phyloP scores from a whole-genome alignment of 1,284 basidiomycete genomes.

The Flammula alnicola region DNA sequence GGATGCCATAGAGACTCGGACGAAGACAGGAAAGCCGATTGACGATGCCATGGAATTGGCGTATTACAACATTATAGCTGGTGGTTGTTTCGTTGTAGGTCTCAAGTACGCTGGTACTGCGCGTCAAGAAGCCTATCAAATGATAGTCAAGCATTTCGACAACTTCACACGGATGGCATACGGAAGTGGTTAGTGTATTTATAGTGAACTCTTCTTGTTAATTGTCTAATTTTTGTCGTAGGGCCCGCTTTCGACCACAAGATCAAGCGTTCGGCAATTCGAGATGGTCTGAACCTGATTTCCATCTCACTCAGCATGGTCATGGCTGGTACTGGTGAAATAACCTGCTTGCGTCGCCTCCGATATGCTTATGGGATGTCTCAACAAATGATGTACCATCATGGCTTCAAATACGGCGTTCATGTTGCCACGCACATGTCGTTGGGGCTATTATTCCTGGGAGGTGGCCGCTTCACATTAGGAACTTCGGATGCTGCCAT shows the following conservation, averaged over 20 bases:
- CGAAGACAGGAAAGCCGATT: constrained; percentile 52
- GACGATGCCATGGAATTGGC: constrained; percentile 86
- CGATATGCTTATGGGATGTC: constrained; percentile 93
- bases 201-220: neutral
- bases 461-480: constrained; percentile 90
- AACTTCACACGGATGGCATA: constrained; percentile 73
- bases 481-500: constrained; percentile 92
- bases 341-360: constrained; percentile 87
- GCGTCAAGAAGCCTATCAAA: constrained; percentile 81
- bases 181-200: constrained; percentile 54
- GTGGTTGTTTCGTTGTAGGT: constrained; percentile 89
- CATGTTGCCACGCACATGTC: constrained; percentile 94
- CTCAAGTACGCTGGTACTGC: constrained; percentile 95
- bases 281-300: constrained; percentile 88
- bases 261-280: constrained; percentile 85
- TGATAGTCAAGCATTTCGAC: constrained; percentile 84
- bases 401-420: constrained; percentile 83
- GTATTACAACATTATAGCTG: constrained; percentile 88
- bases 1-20: constrained; percentile 57
- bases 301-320: constrained; percentile 88
- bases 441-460: constrained; percentile 92
- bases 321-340: constrained; percentile 96
- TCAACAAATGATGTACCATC: constrained; percentile 78
- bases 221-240: constrained; percentile 35
- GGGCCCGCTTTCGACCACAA: constrained; percentile 82